Evolutionary conservation across 2,329 filamentous ascomycete genomes (phyloP), one percentile per base, ranked within the genome.

Genomic region (Talaromyces albobiverticillius): DNA sequence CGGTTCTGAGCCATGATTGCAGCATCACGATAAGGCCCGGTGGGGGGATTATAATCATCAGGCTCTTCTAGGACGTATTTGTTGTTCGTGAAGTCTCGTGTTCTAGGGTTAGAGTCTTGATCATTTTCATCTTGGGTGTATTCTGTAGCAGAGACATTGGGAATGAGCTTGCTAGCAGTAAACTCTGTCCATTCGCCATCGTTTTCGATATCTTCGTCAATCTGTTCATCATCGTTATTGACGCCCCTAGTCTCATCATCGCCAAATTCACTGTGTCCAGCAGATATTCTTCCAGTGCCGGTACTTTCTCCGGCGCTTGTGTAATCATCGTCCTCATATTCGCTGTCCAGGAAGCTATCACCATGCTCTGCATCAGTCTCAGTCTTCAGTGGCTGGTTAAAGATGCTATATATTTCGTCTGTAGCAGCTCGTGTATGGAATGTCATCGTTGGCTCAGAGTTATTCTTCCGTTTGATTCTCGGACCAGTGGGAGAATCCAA

Each of bases 341-440:
- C 82, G 54, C 79, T 83, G 14, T 83, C 82, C 53, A 79, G 88
- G 43, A 87, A 84, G 54, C 87, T 85, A 13, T 90, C 85, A 2
- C 79, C 53, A 41, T 55, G 52, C 7, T 58, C 78, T 22, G 79
- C 81, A 50, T 74, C 73, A 2, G 75, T 64, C 53, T 76, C 70
- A 2, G 76, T 75, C 58, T 81, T 80, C 32, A 93, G 71, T 1
- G 94, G 93, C 55, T 94, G 89, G 65, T 94, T 97, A 74, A 97
- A 99, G 46, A 99, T 90, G 55, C 91, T 91, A 65, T 97, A 97
- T 50, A 99, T 96, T 62, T 99, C 94, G 62, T 97, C 92, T 58
- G 93, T 96, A 4, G 94, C 94, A 60, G 94, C 93, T 63, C 84
- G 89, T 11, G 94, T 99, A 67, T 97, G 91, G 60, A 99, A 83